Evolutionary conservation across 140 eudicot species (phyloP), one percentile per base, ranked within the genome.

Genomic region (Flaveria floridana): DNA sequence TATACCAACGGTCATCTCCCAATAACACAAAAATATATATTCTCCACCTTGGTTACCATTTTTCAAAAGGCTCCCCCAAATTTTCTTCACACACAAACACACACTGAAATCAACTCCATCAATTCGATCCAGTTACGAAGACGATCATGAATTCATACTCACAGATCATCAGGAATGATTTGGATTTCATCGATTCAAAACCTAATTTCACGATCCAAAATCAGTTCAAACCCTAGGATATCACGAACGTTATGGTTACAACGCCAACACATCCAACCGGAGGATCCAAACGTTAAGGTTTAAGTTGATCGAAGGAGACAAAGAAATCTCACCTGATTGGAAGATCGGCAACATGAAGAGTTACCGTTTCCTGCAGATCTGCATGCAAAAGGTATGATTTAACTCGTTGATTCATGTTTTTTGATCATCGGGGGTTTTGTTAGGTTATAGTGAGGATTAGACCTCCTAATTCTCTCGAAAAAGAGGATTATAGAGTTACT

Each of bases 321-420:
- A 74, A 28, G 65, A 65, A 61, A 30, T 30, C 23, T 78, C 30
- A 42, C 69, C 19, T 61, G 76, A 77, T 72, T 83, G 9, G 84
- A 76, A 30, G 58, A 70, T 12, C 55, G 65, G 63, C 69, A 72
- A 56, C 56, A 8, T 30, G 50, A 77, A 3, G 66, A 59, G 15
- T 78, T 65, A 2, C 65, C 74, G 12, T 46, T 44, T 41, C 23
- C 26, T 70, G 74, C 79, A 62, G 92, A 89, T 87, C 88, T 89
- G 56, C 73, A 87, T 47, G 95, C 88, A 48, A 93, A 93, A 89
- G 96, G 96, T 92, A 80, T 66, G 67, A 57, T 5, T 53, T 13
- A 21, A 37, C n/a, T 13, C 9, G n/a, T 18, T n/a, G 37, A 48
- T 5, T 52, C 70, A 8, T 13, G 50, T 61, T 51, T 37, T 67